A percentile compares a stretch with the other conserved stretches of the same genome.
Conservation (phyloP, 225 moss, liverwort and hornwort species). For the Sphagnum tenellum region DNA sequence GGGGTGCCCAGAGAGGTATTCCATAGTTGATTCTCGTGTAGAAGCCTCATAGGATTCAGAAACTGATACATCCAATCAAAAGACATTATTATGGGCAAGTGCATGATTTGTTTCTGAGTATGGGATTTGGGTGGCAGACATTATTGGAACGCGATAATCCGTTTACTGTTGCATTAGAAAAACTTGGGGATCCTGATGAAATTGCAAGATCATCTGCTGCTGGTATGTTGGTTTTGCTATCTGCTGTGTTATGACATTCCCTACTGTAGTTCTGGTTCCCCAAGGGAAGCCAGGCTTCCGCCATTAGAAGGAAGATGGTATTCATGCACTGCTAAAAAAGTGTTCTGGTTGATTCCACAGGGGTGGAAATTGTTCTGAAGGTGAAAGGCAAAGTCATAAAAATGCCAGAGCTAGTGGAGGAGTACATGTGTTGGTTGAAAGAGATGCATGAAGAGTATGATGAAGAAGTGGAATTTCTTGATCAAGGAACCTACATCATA, state of each 20-base stretch:
- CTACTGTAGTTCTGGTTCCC: too few relatives aligned
- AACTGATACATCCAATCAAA: too few relatives aligned
- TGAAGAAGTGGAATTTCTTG: constrained; percentile 24
- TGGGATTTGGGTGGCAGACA: constrained; percentile 16
- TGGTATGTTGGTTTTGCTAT: constrained; percentile 11
- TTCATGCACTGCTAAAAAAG: too few relatives aligned
- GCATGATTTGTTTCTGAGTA: too few relatives aligned
- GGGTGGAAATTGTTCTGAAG: constrained; percentile 6
- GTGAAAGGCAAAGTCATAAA: constrained; percentile 6
- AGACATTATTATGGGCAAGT: too few relatives aligned
- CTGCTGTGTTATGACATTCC: too few relatives aligned
- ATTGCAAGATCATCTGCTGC: constrained; percentile 17
- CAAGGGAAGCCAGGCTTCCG: too few relatives aligned
- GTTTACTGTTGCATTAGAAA: constrained; percentile 36
- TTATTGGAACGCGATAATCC: constrained; percentile 49
- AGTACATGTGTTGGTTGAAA: constrained; percentile 11
- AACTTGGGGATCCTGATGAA: constrained; percentile 14
- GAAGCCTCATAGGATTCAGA: too few relatives aligned
- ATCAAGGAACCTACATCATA: constrained; percentile 17
- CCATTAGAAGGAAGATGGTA: too few relatives aligned
- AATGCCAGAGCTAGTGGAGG: constrained; percentile 6
- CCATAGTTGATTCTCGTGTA: too few relatives aligned
- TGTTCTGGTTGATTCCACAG: background rate
- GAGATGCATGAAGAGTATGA: constrained; percentile 10
- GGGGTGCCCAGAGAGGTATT: too few relatives aligned